Conservation (phyloP, 768 basidiomycete genomes). For the Phaeolepiota aurea region DNA sequence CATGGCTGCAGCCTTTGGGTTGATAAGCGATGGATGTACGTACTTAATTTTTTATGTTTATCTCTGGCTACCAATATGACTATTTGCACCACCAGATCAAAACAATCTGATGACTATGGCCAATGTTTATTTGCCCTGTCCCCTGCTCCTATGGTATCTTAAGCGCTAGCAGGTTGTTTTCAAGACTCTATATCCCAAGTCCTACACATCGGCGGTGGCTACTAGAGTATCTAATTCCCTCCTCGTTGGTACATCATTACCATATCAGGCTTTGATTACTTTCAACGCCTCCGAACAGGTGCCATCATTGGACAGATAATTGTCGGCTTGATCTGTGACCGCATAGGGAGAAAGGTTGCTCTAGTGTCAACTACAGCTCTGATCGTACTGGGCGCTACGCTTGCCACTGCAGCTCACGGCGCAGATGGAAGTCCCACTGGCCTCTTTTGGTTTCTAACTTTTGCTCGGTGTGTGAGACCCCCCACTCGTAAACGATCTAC, state of each 20-base stretch:
- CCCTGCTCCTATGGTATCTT: not conserved
- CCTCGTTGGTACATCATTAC: constrained; percentile 46
- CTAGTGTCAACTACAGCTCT: constrained; percentile 59
- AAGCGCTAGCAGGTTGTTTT: constrained; percentile 43
- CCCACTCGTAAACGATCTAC: not conserved
- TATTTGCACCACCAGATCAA: constrained; percentile 41
- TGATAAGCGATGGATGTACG: constrained; percentile 55
- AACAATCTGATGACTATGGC: constrained; percentile 67
- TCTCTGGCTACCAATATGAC: constrained; percentile 1
- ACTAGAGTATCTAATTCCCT: constrained; percentile 67
- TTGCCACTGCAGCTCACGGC: constrained; percentile 63
- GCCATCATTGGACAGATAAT: constrained; percentile 53
- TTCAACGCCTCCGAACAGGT: constrained; percentile 23
- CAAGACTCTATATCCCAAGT: constrained; percentile 52
- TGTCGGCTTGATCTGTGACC: constrained; percentile 66
- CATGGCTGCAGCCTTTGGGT: constrained; percentile 52
- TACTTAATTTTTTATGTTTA: not conserved
- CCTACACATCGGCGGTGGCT: constrained; percentile 51
- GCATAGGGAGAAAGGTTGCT: constrained; percentile 68
- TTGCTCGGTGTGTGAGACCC: constrained; percentile 30
- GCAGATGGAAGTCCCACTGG: constrained; percentile 44
- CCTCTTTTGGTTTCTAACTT: constrained; percentile 68
- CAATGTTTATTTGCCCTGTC: constrained; percentile 32
- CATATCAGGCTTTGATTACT: not conserved
- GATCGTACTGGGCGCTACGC: constrained; percentile 62